phyloP scores from a whole-genome alignment of 1,139 yeast genomes.

The Saccharomyces uvarum region DNA sequence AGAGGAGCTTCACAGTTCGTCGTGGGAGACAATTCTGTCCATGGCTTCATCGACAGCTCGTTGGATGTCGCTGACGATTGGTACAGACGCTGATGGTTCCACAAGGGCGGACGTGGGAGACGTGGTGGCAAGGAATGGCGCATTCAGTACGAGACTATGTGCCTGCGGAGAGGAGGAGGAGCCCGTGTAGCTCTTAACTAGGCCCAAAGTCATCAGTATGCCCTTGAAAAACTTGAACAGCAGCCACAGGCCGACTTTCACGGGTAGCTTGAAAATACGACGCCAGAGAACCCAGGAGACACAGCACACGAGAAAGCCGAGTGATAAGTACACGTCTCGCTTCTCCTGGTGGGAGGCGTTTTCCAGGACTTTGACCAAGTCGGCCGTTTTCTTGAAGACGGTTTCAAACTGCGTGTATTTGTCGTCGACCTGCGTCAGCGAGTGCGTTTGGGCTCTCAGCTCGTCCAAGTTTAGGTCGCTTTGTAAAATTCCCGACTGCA shows the following conservation, averaged over 20 bases:
- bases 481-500: conserved; percentile 50
- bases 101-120: conserved; percentile 2
- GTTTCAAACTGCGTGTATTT: conserved; percentile 41
- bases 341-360: conserved; percentile 50
- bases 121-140: background rate
- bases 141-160: background rate
- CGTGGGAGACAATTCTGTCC: conserved; percentile 21
- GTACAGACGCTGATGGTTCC: background rate
- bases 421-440: conserved; percentile 40
- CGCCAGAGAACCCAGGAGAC: conserved; percentile 53
- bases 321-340: conserved; percentile 44
- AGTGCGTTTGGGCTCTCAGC: conserved; percentile 48
- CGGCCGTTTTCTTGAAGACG: conserved; percentile 44
- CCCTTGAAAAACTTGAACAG: conserved; percentile 38
- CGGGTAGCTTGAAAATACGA: conserved; percentile 45
- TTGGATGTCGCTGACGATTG: conserved; percentile 8
- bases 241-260: conserved; percentile 43
- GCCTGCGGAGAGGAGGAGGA: conserved; percentile 3
- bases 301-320: conserved; percentile 44
- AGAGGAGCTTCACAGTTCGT: conserved; percentile 15
- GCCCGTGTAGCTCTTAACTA: conserved; percentile 12
- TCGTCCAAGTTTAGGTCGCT: conserved; percentile 53
- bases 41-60: conserved; percentile 23
- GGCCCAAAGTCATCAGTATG: conserved; percentile 26
- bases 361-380: conserved; percentile 42